Evolutionary conservation across 2,329 filamentous ascomycete genomes (phyloP).

Genomic region (Cadophora luteo-olivacea): DNA sequence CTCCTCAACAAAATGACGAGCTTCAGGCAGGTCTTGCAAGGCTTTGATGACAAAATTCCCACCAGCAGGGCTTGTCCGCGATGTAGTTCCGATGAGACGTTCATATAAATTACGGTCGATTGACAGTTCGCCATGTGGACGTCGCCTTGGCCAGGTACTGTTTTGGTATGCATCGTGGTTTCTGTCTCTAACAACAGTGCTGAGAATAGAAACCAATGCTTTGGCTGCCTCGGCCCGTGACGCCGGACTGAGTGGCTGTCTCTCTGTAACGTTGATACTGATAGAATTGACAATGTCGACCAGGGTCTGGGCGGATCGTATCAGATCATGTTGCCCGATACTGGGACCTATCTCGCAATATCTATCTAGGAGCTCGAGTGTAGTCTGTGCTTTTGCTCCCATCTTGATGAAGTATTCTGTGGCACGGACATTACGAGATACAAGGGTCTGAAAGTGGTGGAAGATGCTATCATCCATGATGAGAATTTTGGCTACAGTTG

Average conservation of each 20-base stretch:
- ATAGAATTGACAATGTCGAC: constrained; percentile 39
- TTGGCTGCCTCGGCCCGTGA: constrained; percentile 36
- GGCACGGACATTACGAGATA: constrained; percentile 36
- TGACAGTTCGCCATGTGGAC: constrained; percentile 35
- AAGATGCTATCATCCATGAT: constrained; percentile 38
- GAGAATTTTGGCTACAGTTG: constrained; percentile 39
- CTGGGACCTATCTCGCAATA: constrained; percentile 37
- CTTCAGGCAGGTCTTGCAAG: constrained; percentile 40
- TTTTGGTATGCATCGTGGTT: constrained; percentile 39
- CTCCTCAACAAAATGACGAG: constrained; percentile 33
- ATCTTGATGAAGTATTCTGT: constrained; percentile 39
- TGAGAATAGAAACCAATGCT: constrained; percentile 37
- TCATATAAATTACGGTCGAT: constrained; percentile 41
- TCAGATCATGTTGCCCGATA: constrained; percentile 35
- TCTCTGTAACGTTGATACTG: constrained; percentile 28
- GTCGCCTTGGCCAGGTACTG: constrained; percentile 32
- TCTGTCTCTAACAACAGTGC: constrained; percentile 35
- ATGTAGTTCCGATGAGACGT: constrained; percentile 38
- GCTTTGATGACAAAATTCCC: constrained; percentile 39
- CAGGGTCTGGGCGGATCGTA: constrained; percentile 39
- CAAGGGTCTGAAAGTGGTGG: constrained; percentile 34
- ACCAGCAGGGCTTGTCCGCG: constrained; percentile 28
- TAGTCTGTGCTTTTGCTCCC: constrained; percentile 32
- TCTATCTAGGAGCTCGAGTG: constrained; percentile 35
- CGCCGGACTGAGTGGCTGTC: constrained; percentile 32